Conservation (phyloP, 2,329 filamentous ascomycete species). For the Alternaria sp. region DNA sequence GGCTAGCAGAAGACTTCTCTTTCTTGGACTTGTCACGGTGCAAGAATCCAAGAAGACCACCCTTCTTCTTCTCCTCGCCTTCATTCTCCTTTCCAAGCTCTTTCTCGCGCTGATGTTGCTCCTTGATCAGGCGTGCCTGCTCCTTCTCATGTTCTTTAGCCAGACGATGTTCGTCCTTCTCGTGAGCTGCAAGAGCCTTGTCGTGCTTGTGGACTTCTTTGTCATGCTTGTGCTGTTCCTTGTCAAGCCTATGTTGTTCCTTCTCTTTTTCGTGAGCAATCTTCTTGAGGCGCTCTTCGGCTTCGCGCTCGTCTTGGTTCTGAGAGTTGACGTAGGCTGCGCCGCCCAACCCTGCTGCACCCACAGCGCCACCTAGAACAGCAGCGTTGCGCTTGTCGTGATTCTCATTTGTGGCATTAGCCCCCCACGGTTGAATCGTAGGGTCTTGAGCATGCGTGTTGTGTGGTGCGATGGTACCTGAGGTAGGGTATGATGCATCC, state of each 20-base stretch:
- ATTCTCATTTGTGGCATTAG: conserved; percentile 24
- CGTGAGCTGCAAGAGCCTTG: conserved; percentile 25
- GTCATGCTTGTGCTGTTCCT: conserved; percentile 30
- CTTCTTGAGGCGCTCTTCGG: conserved; percentile 35
- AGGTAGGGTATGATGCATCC: conserved; percentile 8
- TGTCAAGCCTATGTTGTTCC: conserved; percentile 26
- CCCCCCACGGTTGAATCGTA: conserved; percentile 28
- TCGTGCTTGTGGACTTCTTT: conserved; percentile 25
- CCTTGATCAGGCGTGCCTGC: conserved; percentile 24
- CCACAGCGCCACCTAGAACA: conserved; percentile 30
- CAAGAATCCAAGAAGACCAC: conserved; percentile 51
- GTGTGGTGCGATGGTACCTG: conserved; percentile 21
- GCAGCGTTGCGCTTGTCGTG: conserved; percentile 41
- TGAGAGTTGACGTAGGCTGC: conserved; percentile 41
- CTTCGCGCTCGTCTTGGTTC: conserved; percentile 40
- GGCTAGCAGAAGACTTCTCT: conserved; percentile 26
- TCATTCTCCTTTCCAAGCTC: conserved; percentile 32
- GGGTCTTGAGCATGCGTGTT: conserved; percentile 35
- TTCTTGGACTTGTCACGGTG: conserved; percentile 54
- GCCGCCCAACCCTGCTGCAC: conserved; percentile 35
- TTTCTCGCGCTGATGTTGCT: conserved; percentile 26
- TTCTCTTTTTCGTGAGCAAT: conserved; percentile 26
- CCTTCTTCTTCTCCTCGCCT: conserved; percentile 48
- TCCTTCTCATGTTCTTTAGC: conserved; percentile 21
- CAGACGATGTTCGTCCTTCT: conserved; percentile 27